Conservation (phyloP, 2,329 filamentous ascomycete species). For the Thelonectria blattea region DNA sequence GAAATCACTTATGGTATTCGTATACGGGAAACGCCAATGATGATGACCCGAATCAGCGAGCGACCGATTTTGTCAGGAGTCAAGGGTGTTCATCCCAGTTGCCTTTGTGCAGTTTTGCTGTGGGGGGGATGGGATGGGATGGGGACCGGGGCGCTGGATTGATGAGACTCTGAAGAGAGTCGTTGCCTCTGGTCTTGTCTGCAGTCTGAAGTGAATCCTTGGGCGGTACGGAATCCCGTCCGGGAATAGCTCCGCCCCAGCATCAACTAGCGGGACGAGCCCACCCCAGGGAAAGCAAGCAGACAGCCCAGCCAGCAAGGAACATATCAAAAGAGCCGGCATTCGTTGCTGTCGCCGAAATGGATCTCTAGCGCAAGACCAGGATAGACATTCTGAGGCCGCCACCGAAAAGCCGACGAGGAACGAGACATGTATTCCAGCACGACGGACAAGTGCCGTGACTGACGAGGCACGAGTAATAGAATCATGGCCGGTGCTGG, state of each 20-base stretch:
- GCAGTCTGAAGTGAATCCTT: constrained; percentile 20
- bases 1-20: constrained; percentile 18
- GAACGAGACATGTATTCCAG: background rate
- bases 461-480: background rate
- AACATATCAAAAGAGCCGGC: constrained; percentile 13
- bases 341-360: constrained; percentile 4
- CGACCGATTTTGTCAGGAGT: constrained; percentile 16
- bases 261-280: constrained; percentile 27
- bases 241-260: constrained; percentile 27
- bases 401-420: background rate
- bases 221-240: constrained; percentile 23
- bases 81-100: constrained; percentile 36
- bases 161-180: constrained; percentile 21
- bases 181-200: constrained; percentile 12
- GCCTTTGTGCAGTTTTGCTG: constrained; percentile 19
- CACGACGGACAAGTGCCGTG: background rate
- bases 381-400: background rate
- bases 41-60: constrained; percentile 19
- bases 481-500: background rate
- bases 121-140: constrained; percentile 29
- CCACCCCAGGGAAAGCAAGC: constrained; percentile 17
- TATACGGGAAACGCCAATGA: constrained; percentile 24
- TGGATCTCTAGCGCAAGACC: constrained; percentile 11
- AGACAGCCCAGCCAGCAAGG: constrained; percentile 18
- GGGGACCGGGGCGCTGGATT: constrained; percentile 20